A percentile compares a stretch with the other conserved stretches of the same genome.
Evolutionary conservation across 257 asterid genomes (phyloP).

Genomic region (Plantago elongata): DNA sequence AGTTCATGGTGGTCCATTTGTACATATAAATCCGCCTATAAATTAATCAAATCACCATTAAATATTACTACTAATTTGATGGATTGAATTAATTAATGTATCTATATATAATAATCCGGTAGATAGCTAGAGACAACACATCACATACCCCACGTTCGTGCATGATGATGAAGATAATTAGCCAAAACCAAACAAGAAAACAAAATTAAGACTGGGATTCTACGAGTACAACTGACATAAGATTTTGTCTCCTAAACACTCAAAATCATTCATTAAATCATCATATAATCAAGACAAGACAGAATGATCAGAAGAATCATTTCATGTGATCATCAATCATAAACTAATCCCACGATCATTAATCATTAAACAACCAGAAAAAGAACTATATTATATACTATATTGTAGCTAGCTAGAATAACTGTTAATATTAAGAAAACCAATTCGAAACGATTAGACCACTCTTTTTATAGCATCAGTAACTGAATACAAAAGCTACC

Average conservation of each 20-base stretch:
- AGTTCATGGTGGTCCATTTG: too few relatives aligned
- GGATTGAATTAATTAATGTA: neutral
- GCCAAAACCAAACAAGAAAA: constrained; percentile 3
- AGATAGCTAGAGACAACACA: constrained; percentile 7
- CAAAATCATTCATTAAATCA: too few relatives aligned
- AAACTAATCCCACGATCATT: neutral
- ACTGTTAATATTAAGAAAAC: too few relatives aligned
- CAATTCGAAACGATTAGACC: too few relatives aligned
- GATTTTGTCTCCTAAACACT: neutral
- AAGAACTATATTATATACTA: too few relatives aligned
- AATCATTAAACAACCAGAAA: too few relatives aligned
- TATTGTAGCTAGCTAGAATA: too few relatives aligned
- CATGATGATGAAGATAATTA: neutral
- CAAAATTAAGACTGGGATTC: constrained; percentile 7
- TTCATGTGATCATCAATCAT: neutral
- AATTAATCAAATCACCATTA: too few relatives aligned
- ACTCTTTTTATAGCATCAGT: too few relatives aligned
- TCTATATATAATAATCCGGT: neutral
- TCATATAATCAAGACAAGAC: neutral
- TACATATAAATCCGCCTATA: too few relatives aligned
- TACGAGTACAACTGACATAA: neutral
- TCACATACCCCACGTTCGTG: neutral
- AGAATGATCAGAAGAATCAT: neutral
- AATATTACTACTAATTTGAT: too few relatives aligned
- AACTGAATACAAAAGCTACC: too few relatives aligned